Evolutionary conservation across 2,329 filamentous ascomycete genomes (phyloP), one percentile per base, ranked within the genome.

Genomic region (Lasiodiplodia gonubiensis): DNA sequence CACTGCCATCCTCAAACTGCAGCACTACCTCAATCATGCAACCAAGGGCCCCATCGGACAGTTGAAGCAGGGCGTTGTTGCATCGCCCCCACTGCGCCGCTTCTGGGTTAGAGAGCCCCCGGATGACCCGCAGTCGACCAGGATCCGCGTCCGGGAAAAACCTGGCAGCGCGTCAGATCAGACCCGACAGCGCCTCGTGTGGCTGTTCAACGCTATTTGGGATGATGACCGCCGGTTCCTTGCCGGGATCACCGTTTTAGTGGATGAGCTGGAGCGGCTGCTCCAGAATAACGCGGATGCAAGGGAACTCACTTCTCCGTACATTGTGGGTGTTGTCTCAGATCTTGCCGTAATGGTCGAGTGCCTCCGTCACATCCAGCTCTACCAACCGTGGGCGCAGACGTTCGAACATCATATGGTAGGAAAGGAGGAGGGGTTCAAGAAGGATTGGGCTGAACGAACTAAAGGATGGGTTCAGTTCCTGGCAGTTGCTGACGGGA

Each of bases 181-280:
- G 59, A 57, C n/a, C 27, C 35, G 69, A 67, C 37, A 53, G 2
- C 69, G 78, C 10, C 67, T 83, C 0, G n/a, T 78, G 0, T 81
- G 76, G 77, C 73, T 83, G 0, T 72, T 84, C 2, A 52, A 60
- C 2, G 78, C 71, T 0, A 65, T 85, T 7, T 81, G 77, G 74
- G 79, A 82, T 52, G 76, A 80, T 48, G 73, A 74, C 0, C 18
- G 73, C 2, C 69, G 80, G 1, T 77, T 79, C 52, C 60, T 82
- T 1, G 63, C 68, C 8, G 70, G 78, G 2, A 67, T 83, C 30
- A 73, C 78, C 2, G 71, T 72, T 4, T 33, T 83, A 1, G 68
- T 86, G 14, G 84, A 87, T 68, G 84, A 86, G 70, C 71, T 86
- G 2, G 82, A 84, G 27, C 79, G 81, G 8, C 74, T 85, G 3